Conservation (phyloP, 2,329 filamentous ascomycete species). For the Paradendryphiella salina region DNA sequence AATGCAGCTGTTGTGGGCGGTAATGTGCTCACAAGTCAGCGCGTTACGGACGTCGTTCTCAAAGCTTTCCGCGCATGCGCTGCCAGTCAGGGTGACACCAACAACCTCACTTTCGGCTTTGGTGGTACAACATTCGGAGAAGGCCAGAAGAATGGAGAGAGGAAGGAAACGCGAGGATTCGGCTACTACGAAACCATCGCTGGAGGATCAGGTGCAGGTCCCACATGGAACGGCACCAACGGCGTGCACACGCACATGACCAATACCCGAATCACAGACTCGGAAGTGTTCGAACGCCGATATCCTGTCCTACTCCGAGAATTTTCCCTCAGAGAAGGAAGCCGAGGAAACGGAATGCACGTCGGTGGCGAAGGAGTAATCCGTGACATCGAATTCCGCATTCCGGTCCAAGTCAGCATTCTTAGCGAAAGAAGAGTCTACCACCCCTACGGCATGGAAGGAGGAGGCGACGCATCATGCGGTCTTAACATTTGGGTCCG, state of each 20-base stretch:
- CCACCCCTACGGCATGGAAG: conserved; percentile 78
- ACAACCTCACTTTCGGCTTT: conserved; percentile 84
- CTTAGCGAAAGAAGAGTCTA: conserved; percentile 76
- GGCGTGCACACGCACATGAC: conserved; percentile 87
- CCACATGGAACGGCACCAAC: conserved; percentile 71
- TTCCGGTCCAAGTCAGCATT: conserved; percentile 77
- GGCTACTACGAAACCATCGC: conserved; percentile 88
- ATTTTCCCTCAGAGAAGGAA: conserved; percentile 66
- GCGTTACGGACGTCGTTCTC: conserved; percentile 81
- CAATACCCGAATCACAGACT: conserved; percentile 81
- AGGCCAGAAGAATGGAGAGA: conserved; percentile 11
- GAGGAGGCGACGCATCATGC: conserved; percentile 75
- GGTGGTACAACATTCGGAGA: conserved; percentile 56
- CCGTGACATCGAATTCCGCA: conserved; percentile 78
- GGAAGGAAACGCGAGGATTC: conserved; percentile 70
- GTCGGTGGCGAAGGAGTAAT: conserved; percentile 76
- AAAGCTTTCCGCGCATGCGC: conserved; percentile 79
- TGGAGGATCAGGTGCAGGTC: conserved; percentile 73
- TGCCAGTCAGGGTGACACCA: conserved; percentile 78
- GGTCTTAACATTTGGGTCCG: conserved; percentile 89
- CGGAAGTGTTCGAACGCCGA: conserved; percentile 75
- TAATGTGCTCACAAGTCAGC: conserved; percentile 76
- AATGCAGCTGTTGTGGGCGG: conserved; percentile 81
- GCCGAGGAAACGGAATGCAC: conserved; percentile 67
- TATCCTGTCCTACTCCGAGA: conserved; percentile 74